Evolutionary conservation across 192 early-diverging fungal species (phyloP).

Genomic region (Coemansia sp.): DNA sequence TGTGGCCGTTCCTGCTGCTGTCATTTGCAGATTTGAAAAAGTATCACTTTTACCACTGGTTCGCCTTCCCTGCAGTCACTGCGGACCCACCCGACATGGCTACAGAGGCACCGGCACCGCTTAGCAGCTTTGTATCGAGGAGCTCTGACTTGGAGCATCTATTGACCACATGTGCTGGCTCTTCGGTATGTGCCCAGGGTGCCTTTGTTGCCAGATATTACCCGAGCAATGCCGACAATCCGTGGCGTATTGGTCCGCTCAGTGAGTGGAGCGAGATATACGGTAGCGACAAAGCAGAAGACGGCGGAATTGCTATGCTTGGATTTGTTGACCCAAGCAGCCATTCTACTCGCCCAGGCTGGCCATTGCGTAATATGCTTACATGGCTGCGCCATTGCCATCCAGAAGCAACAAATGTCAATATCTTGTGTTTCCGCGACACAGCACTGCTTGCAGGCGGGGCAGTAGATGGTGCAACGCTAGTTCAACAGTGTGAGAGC

Average conservation of each 20-base stretch:
- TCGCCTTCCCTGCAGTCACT: constrained; percentile 85
- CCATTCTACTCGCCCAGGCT: constrained; percentile 73
- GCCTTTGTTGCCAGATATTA: constrained; percentile 30
- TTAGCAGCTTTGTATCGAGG: constrained; percentile 9
- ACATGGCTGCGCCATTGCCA: constrained; percentile 49
- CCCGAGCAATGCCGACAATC: not conserved
- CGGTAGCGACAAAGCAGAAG: not conserved
- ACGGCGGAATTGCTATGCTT: constrained; percentile 40
- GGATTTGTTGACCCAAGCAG: constrained; percentile 88
- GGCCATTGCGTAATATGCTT: constrained; percentile 92
- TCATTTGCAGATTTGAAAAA: constrained; percentile 98
- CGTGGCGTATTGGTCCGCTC: constrained; percentile 22
- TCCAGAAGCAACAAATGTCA: constrained; percentile 1
- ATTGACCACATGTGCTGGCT: constrained; percentile 14
- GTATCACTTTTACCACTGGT: constrained; percentile 94
- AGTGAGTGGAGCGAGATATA: constrained; percentile 28
- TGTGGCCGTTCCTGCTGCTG: constrained; percentile 73
- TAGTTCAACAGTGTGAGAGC: constrained; percentile 30
- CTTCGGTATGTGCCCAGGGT: constrained; percentile 1
- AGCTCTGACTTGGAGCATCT: constrained; percentile 38
- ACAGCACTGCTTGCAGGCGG: constrained; percentile 2
- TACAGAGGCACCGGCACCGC: constrained; percentile 3
- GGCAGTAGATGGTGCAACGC: not conserved
- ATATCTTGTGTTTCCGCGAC: constrained; percentile 46
- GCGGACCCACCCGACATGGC: constrained; percentile 58